Base-by-base conservation (phyloP, 768 basidiomycete genomes). In the Phylloporus arenicola region DNA sequence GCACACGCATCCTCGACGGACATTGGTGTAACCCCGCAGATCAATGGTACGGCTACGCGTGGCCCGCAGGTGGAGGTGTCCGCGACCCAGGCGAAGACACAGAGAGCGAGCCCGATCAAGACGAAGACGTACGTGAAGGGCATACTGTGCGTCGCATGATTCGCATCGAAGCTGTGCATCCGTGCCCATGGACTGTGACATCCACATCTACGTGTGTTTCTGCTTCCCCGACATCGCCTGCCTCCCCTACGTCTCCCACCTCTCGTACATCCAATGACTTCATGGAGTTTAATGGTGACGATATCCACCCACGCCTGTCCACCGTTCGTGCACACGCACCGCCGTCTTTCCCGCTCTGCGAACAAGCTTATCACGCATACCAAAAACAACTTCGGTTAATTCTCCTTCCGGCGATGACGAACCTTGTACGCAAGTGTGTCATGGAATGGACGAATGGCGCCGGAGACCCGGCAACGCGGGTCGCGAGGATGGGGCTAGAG, bases 1-100 rank as follows among this genome's bases (percentile, higher is more conserved):
- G 88, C 30, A 75, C 72, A 19, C 70, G 86, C 42, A 82, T 90
- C 43, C 66, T 89, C 17, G 86, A 90, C 48, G 88, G 88, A 3
- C 76, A 81, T 57, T 90, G 88, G 87, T 66, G 82, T 39, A 83
- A 77, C 44, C 88, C 87, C 10, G 84, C 81, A 0, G 88, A 90
- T 62, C 73, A 80, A 41, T 88, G 78, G 77, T 86, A 80, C 45
- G 65, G 69, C 10, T 62, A 74, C 68, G 50, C 72, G 62, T 27
- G 77, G 75, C 47, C 71, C 65, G 56, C 68, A 64, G 48, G 61
- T 51, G 45, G 69, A 50, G 39, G 74, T 72, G 51, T 64, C 49
- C 52, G 59, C 40, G 64, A 57, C 22, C 48, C 47, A 2, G 59
- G 58, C 19, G 58, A 63, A 22, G 64, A 65, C 7, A 62, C 62